Base-by-base conservation (phyloP, 768 basidiomycete genomes). In the Sporobolomyces roseus region DNA sequence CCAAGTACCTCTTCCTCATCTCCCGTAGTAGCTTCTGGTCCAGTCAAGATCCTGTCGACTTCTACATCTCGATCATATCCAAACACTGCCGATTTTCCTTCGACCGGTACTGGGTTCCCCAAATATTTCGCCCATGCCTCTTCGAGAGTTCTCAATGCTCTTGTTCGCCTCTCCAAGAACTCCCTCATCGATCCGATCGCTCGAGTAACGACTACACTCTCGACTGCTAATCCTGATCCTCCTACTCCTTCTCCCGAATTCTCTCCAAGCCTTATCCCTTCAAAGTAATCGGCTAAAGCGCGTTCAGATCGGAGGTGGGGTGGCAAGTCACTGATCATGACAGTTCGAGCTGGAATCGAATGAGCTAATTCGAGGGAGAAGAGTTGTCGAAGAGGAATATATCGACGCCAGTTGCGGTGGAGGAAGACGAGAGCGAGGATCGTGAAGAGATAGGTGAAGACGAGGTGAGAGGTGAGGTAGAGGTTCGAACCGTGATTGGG, bases 381-480 rank as follows among this genome's bases (percentile, higher is more conserved):
- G 16, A 96, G 84, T 76, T 98, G 96, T 2, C 96, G 86, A 0
- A 91, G 86, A 29, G 88, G 88, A 65, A 97, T 84, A 80, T 92
- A 96, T 29, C 88, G 86, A 45, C 85, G 83, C 78, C 93, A 98
- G 78, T 93, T 96, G 71, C 86, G 85, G 82, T 91, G 87, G 60
- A 94, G 85, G 80, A 90, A 90, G 68, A 86, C 87, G 64, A 98
- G 84, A 2, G 91, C 84, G 59, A 97, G 85, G 61, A 87, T 77
- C 4, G 93, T 93, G 83, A 98, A 96, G 55, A 94, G 81, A 78
- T 93, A 96, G 1, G 94, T 93, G 83, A 97, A 96, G 62, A 91
- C 77, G 62, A 98, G 85, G 77, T 98, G 92, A 17, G 59, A 70
- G 4, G 66, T 63, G 48, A 96, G 84, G 79, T 93, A 93, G 51